phyloP scores from a whole-genome alignment of 2,329 filamentous ascomycete genomes.

The Trichoderma aggressivum region DNA sequence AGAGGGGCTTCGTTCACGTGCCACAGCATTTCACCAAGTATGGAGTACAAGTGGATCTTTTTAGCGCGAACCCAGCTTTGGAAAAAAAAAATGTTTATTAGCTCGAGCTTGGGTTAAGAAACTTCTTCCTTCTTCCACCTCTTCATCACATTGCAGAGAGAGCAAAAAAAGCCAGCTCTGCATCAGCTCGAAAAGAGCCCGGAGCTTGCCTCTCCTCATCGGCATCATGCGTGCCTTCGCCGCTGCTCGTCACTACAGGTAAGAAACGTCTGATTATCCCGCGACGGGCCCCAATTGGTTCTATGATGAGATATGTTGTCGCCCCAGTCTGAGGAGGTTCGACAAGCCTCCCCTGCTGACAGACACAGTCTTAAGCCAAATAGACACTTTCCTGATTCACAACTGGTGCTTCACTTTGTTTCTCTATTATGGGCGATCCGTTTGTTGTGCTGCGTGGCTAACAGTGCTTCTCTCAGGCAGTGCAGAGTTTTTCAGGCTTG shows the following conservation, averaged over 20 bases:
- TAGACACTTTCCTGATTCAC: conserved; percentile 47
- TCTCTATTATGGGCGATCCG: background rate
- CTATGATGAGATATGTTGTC: conserved; percentile 47
- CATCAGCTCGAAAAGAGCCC: background rate
- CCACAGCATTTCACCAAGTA: conserved; percentile 13
- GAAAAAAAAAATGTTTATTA: conserved; percentile 16
- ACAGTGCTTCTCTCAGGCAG: conserved; percentile 18
- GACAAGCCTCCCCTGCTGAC: conserved; percentile 47
- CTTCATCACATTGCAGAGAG: background rate
- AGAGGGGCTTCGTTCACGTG: conserved; percentile 15
- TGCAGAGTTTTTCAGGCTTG: background rate
- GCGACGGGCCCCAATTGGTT: conserved; percentile 16
- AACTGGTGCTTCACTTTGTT: conserved; percentile 21
- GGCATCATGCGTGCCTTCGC: background rate
- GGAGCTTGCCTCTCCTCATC: background rate
- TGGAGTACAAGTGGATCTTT: conserved; percentile 12
- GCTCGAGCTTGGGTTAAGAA: conserved; percentile 3
- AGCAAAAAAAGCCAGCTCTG: background rate
- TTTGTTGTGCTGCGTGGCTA: conserved; percentile 21
- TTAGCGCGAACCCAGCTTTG: background rate
- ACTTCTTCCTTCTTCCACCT: background rate
- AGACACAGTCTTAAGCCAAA: conserved; percentile 56
- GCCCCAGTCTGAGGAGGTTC: conserved; percentile 49
- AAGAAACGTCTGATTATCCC: background rate
- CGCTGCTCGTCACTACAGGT: background rate